phyloP scores from a whole-genome alignment of 805 yeast species.

The Kodamaea sagamina region DNA sequence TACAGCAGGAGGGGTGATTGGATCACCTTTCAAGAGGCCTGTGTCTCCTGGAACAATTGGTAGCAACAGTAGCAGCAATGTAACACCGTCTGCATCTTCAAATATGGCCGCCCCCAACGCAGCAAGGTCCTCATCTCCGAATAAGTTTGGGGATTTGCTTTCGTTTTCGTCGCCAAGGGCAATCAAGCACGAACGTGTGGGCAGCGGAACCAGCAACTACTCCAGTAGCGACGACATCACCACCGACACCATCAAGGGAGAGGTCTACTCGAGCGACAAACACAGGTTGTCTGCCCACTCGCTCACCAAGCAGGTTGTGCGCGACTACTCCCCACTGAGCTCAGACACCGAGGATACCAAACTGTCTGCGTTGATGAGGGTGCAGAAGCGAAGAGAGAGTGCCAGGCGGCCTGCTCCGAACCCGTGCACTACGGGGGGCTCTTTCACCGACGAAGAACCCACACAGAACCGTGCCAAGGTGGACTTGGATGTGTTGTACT shows the following conservation, averaged over 20 bases:
- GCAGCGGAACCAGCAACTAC: conserved; percentile 32
- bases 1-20: conserved; percentile 16
- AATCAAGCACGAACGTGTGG: conserved; percentile 33
- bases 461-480: conserved; percentile 9
- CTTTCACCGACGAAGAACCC: conserved; percentile 11
- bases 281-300: conserved; percentile 29
- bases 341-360: conserved; percentile 67
- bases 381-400: conserved; percentile 56
- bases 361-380: conserved; percentile 51
- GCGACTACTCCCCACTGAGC: conserved; percentile 47
- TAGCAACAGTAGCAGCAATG: conserved; percentile 1
- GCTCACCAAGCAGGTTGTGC: conserved; percentile 25
- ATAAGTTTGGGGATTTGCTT: conserved; percentile 19
- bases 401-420: conserved; percentile 28
- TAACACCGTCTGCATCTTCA: conserved; percentile 3
- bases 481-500: conserved; percentile 68
- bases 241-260: conserved; percentile 16
- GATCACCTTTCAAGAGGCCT: conserved; percentile 45
- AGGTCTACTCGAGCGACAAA: conserved; percentile 12
- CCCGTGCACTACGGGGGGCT: conserved; percentile 6
- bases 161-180: conserved; percentile 19
- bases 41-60: conserved; percentile 38
- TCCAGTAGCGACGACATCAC: conserved; percentile 34
- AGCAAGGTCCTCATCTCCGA: conserved; percentile 31
- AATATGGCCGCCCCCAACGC: neutral